phyloP scores from a whole-genome alignment of 2,329 filamentous ascomycete genomes.

The Fusarium devonianum region DNA sequence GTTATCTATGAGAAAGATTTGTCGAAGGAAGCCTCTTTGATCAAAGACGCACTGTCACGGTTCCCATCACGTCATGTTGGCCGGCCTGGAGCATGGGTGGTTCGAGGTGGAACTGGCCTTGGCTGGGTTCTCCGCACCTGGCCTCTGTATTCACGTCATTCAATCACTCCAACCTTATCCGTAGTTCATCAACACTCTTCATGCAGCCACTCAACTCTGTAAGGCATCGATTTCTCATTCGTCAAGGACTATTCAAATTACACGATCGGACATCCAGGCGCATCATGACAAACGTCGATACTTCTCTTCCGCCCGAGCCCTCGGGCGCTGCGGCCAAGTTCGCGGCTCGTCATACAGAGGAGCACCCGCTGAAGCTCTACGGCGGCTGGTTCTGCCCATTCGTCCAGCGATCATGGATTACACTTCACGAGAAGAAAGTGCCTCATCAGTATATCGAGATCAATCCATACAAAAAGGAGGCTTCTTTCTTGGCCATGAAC shows the following conservation, averaged over 20 bases:
- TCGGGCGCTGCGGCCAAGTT: slow-evolving; percentile 59
- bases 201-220: slow-evolving; percentile 1
- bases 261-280: background rate
- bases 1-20: no score
- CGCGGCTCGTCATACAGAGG: slow-evolving; percentile 53
- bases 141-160: slow-evolving; percentile 23
- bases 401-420: slow-evolving; percentile 76
- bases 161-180: slow-evolving; percentile 3
- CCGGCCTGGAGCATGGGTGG: background rate
- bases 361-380: slow-evolving; percentile 70
- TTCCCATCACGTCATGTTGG: background rate
- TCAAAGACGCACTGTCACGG: no score
- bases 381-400: slow-evolving; percentile 78
- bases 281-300: slow-evolving; percentile 57
- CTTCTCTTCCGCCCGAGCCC: slow-evolving; percentile 54
- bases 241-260: background rate
- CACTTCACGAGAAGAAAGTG: slow-evolving; percentile 75
- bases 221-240: background rate
- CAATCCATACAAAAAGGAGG: slow-evolving; percentile 78
- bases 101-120: background rate
- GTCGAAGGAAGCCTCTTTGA: no score
- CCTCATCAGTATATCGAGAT: slow-evolving; percentile 80
- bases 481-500: slow-evolving; percentile 73
- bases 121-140: slow-evolving; percentile 15
- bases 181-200: slow-evolving; percentile 1